Conservation (phyloP, 1,284 basidiomycete genomes). For the Boletellus deceptivus region DNA sequence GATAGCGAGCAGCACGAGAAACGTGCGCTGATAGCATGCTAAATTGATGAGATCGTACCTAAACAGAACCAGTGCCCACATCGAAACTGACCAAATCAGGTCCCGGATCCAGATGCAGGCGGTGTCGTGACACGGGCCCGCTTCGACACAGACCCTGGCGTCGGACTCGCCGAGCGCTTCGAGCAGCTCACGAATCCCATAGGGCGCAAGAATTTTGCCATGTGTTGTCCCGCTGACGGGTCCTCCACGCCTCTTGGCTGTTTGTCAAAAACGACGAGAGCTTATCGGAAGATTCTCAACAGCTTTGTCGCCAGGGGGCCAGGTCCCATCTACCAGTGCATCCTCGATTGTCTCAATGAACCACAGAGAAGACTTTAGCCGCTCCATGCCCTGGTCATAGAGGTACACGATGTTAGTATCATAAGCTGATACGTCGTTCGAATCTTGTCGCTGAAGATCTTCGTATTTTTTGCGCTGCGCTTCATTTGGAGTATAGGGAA, state of each 20-base stretch:
- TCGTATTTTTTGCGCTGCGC: neutral
- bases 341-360: neutral
- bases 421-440: neutral
- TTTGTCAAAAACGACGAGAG: neutral
- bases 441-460: neutral
- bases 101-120: neutral
- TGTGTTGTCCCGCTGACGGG: neutral
- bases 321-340: neutral
- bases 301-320: neutral
- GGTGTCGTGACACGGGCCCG: neutral
- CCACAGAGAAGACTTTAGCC: neutral
- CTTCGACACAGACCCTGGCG: neutral
- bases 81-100: no score
- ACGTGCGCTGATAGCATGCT: no score
- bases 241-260: neutral
- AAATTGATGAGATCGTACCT: no score
- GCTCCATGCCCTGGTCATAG: neutral
- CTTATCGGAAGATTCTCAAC: neutral
- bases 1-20: no score
- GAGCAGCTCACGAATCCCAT: neutral
- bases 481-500: no score
- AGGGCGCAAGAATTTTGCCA: no score
- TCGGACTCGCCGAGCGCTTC: neutral
- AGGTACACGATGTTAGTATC: neutral
- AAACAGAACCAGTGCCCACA: no score